Base-by-base conservation (phyloP, 202 grass and related monocot genomes). In the Tripidium arundinaceum region DNA sequence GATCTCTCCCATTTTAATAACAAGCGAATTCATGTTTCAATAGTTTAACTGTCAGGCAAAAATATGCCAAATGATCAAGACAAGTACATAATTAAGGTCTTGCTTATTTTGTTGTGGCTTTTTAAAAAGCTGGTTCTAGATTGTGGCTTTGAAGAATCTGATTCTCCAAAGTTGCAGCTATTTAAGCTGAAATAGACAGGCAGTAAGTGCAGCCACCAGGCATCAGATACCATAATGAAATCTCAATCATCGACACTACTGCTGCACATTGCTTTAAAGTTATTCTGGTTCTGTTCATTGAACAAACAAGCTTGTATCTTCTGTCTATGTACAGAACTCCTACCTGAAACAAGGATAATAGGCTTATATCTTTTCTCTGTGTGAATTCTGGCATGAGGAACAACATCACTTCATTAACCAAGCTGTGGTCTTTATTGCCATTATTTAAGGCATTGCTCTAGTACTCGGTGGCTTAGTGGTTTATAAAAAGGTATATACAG, bases 361-460 rank as follows among this genome's bases (percentile, higher is more conserved):
- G 3, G 42, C 15, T 49, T 28, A 52, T 73, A 54, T 22, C 6
- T 64, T 55, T 28, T 81, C 8, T 71, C 31, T 76, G 1, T 41
- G 34, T 59, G 6, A 39, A 39, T 46, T 72, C 2, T 62, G 47
- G 49, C n/a, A 71, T 72, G 46, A 62, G 46, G 66, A 57, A 73
- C 24, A 57, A 73, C 24, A 31, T 0, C 2, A 4, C 34, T 46
- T 5, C 25, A 78, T 57, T 55, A 76, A 52, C 59, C n/a, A 66
- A 45, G 1, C 19, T 66, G 6, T 60, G 21, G 18, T 19, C 29
- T 59, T 73, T 16, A 57, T 25, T 14, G 2, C 38, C 59, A 73
- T 70, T 72, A n/a, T 77, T 55, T 65, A 54, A 49, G 61, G 37
- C 80, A 66, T 67, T 83, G 39, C 58, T 61, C 14, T 26, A 54